A percentile compares a stretch with the other conserved stretches of the same genome.
Evolutionary conservation across 1,284 basidiomycete genomes (phyloP).

Genomic region (Melampsora americana): DNA sequence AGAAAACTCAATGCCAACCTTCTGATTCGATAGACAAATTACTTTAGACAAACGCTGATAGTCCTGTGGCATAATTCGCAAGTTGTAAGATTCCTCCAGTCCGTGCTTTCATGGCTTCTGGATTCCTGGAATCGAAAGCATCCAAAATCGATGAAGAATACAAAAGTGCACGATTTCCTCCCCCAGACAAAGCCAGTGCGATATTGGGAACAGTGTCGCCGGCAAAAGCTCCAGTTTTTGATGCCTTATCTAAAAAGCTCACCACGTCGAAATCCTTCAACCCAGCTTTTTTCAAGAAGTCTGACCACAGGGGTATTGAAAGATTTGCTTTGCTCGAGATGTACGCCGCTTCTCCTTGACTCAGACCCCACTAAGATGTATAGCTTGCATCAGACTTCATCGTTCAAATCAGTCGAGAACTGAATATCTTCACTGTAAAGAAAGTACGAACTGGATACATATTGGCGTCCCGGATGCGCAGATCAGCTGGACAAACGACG

Average conservation of each 20-base stretch:
- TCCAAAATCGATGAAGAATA: conserved; percentile 28
- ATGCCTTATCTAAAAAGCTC: conserved; percentile 25
- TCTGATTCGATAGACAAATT: neutral
- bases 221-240: neutral
- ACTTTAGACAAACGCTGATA: conserved; percentile 28
- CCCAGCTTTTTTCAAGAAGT: conserved; percentile 11
- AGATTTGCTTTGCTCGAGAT: conserved; percentile 26
- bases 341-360: conserved; percentile 24
- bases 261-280: conserved; percentile 32
- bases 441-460: conserved; percentile 30
- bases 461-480: conserved; percentile 25
- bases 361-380: conserved; percentile 21
- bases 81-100: conserved; percentile 35
- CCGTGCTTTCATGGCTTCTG: conserved; percentile 31
- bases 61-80: conserved; percentile 42
- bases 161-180: conserved; percentile 30
- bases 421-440: neutral
- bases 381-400: neutral
- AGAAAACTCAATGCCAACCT: neutral
- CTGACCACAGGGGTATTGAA: conserved; percentile 22
- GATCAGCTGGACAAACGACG: conserved; percentile 20
- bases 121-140: conserved; percentile 29
- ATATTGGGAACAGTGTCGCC: conserved; percentile 32
- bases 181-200: conserved; percentile 39
- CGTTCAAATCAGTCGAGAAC: neutral